phyloP scores from a whole-genome alignment of 2,329 filamentous ascomycete species.

The Fusarium penzigii region DNA sequence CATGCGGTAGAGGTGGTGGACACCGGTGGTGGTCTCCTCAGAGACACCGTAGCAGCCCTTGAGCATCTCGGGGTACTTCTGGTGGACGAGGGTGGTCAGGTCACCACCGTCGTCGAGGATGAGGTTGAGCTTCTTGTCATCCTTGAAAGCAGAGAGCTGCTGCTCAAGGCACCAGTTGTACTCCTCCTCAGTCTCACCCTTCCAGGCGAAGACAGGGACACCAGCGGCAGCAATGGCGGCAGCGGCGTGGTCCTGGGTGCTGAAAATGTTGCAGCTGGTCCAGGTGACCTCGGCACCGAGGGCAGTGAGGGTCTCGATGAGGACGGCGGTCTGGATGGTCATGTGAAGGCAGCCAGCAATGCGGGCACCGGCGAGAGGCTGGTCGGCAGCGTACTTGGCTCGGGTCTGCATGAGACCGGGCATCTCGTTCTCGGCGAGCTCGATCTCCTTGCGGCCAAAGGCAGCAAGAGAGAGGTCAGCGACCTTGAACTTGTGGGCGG shows the following conservation, averaged over 20 bases:
- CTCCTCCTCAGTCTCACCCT: constrained; percentile 97
- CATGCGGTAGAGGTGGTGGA: constrained; percentile 99
- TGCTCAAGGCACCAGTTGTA: constrained; percentile 99
- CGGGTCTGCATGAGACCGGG: constrained; percentile 96
- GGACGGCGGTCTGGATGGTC: constrained; percentile 99
- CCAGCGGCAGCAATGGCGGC: constrained; percentile 94
- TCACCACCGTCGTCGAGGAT: constrained; percentile 99
- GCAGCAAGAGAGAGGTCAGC: constrained; percentile 96
- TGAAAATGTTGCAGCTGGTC: constrained; percentile 99
- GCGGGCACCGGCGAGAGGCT: constrained; percentile 90
- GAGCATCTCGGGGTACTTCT: constrained; percentile 98
- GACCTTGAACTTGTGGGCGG: constrained; percentile 96
- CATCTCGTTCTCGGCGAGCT: constrained; percentile 96
- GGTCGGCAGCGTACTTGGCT: constrained; percentile 85
- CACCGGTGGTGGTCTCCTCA: constrained; percentile 99
- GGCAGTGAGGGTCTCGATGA: constrained; percentile 94
- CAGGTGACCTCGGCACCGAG: constrained; percentile 99
- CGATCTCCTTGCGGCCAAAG: constrained; percentile 98
- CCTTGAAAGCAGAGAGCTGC: constrained; percentile 96
- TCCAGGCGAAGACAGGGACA: constrained; percentile 80
- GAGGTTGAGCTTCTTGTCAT: constrained; percentile 93
- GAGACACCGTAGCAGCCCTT: constrained; percentile 98
- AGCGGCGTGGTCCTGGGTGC: constrained; percentile 96
- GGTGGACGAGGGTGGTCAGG: constrained; percentile 92
- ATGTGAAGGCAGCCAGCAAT: constrained; percentile 99